Base-by-base conservation (phyloP, 352 stramenopile genomes). In the Globisporangium splendens region DNA sequence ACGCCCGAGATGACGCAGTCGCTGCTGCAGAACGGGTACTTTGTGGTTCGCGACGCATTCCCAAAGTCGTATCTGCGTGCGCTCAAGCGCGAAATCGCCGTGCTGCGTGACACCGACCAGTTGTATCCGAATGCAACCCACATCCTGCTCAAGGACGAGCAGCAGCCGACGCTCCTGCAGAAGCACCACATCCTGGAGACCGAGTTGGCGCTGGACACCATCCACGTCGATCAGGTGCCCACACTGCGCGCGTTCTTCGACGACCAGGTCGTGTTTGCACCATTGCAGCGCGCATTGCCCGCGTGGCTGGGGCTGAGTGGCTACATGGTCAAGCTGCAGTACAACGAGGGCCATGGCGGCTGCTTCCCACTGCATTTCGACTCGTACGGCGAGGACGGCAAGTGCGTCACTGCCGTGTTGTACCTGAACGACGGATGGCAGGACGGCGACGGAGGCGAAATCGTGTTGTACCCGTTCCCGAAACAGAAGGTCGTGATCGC, bases 341-440 rank as follows among this genome's bases (percentile, higher is more conserved):
- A 82, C 53, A 96, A 91, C 52, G 68, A 83, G 50, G 87, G 87
- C 50, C 51, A 61, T 51, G 83, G 85, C 15, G 87, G 83, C 2
- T 95, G 85, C 62, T 96, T 96, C 55, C 87, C 87, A 0, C 73
- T 89, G 68, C 87, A 96, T 54, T 95, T 91, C 46, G 87, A 96
- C 63, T 83, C 85, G 38, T 91, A 90, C 53, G 86, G 84, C 1
- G 77, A 88, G 63, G 81, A 91, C 46, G 81, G 80, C 66, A 94
- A 93, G 67, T 88, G 79, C 52, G 59, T 96, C 54, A 95, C 84
- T 1, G 83, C 79, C 4, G 79, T 96, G 49, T 56, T 95, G 14
- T 96, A 95, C 62, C 68, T 96, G 50, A 95, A 95, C 58, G 80
- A 90, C 2, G 18, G 73, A 10, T 96, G 88, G 88, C n/a, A 63